Conservation (phyloP, 2,329 filamentous ascomycete species). For the Scedosporium boydii region DNA sequence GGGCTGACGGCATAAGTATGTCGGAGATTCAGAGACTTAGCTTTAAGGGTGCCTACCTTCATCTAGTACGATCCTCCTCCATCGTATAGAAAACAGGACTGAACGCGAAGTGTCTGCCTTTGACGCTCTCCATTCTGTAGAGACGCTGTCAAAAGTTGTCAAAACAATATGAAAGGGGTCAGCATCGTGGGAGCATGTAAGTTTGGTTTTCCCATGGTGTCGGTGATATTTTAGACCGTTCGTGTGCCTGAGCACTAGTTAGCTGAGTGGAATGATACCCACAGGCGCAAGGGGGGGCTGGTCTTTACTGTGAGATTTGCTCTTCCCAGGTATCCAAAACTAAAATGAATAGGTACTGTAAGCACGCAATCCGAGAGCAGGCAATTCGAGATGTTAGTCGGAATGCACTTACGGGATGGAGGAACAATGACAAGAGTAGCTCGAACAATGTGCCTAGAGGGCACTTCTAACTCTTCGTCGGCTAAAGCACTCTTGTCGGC, state of each 20-base stretch:
- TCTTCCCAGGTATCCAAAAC: neutral
- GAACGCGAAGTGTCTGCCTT: constrained; percentile 5
- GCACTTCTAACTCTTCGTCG: neutral
- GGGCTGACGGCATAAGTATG: constrained; percentile 19
- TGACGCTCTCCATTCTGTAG: constrained; percentile 21
- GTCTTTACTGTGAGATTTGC: neutral
- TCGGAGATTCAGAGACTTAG: neutral
- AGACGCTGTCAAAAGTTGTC: constrained; percentile 12
- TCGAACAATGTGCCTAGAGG: neutral
- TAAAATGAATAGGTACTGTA: neutral
- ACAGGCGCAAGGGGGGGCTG: no score
- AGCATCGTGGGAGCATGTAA: neutral
- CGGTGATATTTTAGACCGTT: neutral
- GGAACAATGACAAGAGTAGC: neutral
- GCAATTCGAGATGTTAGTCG: neutral
- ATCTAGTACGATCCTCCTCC: constrained; percentile 29
- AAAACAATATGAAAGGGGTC: neutral
- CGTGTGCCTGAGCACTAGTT: neutral
- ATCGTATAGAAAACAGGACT: constrained; percentile 22
- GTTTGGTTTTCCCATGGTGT: neutral
- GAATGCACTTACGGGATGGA: neutral
- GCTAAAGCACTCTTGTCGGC: constrained; percentile 11
- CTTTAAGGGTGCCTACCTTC: constrained; percentile 19
- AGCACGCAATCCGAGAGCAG: neutral
- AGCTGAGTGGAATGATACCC: neutral